phyloP scores from a whole-genome alignment of 306 rosid species.

The Acmispon strigosus region DNA sequence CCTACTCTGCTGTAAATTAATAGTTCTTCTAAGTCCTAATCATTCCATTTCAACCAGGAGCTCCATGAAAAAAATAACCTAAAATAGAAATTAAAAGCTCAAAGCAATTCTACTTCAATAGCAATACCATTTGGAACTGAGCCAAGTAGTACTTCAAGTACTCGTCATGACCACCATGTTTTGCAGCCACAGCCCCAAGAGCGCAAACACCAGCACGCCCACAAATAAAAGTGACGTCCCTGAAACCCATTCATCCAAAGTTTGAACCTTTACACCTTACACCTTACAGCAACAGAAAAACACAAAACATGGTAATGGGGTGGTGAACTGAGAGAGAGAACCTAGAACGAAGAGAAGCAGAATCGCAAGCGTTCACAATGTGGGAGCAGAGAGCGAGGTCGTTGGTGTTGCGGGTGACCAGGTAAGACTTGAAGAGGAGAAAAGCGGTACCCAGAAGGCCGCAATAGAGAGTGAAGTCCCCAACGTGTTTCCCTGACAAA shows the following conservation, averaged over 20 bases:
- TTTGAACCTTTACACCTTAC: background rate
- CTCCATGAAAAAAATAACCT: background rate
- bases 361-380: constrained; percentile 61
- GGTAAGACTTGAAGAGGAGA: constrained; percentile 52
- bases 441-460: constrained; percentile 74
- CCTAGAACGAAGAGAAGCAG: constrained; percentile 53
- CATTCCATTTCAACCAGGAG: background rate
- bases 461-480: constrained; percentile 54
- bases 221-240: constrained; percentile 62
- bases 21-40: background rate
- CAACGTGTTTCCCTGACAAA: constrained; percentile 30
- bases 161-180: constrained; percentile 37
- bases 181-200: constrained; percentile 72
- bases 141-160: constrained; percentile 42
- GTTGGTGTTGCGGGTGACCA: constrained; percentile 32
- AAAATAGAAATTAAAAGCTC: background rate
- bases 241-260: constrained; percentile 26
- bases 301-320: background rate
- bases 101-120: background rate
- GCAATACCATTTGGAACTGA: constrained; percentile 53
- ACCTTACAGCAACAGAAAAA: background rate
- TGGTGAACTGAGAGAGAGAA: constrained; percentile 12
- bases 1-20: background rate
- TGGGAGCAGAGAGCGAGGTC: constrained; percentile 58
- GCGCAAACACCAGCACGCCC: constrained; percentile 78